Percentiles rank a stretch among this genome's conserved stretches.
Conservation (phyloP, 2,329 filamentous ascomycete genomes). For the Fusarium anguioides region DNA sequence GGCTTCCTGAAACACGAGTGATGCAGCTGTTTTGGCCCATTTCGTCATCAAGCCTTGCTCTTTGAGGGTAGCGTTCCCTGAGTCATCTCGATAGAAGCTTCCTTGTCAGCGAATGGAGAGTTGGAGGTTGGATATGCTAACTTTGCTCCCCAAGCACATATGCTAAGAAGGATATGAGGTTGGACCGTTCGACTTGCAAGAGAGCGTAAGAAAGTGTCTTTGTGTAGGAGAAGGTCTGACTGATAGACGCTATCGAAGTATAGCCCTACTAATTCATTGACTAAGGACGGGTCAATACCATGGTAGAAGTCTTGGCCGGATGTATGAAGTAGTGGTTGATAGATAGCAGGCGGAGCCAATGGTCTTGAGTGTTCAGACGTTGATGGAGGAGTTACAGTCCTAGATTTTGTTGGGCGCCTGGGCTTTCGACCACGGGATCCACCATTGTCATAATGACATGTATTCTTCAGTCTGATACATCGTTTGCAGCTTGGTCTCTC, state of each 20-base stretch:
- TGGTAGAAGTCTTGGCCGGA: not conserved
- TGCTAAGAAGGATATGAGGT: conserved; percentile 20
- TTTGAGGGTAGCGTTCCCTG: not conserved
- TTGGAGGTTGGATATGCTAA: not conserved
- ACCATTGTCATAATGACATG: conserved; percentile 2
- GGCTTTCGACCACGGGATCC: too few species aligned
- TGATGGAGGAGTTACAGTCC: not conserved
- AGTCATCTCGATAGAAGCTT: conserved; percentile 29
- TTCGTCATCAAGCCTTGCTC: not conserved
- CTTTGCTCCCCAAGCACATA: conserved; percentile 40
- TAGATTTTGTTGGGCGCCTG: fast-evolving
- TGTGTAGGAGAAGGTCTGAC: conserved; percentile 21
- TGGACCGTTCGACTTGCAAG: not conserved
- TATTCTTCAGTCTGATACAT: conserved; percentile 7
- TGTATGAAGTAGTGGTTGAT: fast-evolving
- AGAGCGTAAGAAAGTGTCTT: not conserved
- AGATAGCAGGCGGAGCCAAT: fast-evolving
- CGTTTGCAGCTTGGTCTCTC: conserved; percentile 34
- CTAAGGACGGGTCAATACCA: not conserved
- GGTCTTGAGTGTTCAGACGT: fast-evolving
- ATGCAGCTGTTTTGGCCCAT: conserved; percentile 31
- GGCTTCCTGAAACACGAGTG: conserved; percentile 15
- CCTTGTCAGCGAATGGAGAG: fast-evolving
- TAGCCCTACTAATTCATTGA: not conserved
- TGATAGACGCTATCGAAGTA: conserved; percentile 38